Evolutionary conservation across 306 rosid species (phyloP).

Genomic region (Vigna reflexopilosa): DNA sequence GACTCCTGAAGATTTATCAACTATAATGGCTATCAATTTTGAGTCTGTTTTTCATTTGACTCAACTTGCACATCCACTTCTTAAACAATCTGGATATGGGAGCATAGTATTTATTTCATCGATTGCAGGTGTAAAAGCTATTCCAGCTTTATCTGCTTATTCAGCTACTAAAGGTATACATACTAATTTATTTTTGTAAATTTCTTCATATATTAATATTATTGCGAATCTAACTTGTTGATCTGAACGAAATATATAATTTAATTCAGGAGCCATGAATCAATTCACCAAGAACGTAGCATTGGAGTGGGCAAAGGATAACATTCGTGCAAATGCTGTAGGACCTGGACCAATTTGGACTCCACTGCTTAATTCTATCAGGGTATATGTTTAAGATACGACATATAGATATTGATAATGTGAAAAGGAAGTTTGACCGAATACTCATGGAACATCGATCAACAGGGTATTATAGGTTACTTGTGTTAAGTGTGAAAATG

Average conservation of each 20-base stretch:
- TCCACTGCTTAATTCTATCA: not conserved
- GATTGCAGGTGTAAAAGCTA: slow-evolving; percentile 25
- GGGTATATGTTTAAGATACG: not conserved
- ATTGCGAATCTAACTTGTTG: no score
- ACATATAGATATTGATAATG: no score
- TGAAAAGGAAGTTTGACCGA: no score
- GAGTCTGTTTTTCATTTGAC: slow-evolving; percentile 48
- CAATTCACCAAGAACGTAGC: not conserved
- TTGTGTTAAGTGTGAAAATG: no score
- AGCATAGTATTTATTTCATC: slow-evolving; percentile 54
- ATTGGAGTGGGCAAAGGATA: not conserved
- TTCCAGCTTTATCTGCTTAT: slow-evolving; percentile 31
- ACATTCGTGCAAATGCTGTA: not conserved
- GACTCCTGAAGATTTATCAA: slow-evolving; percentile 48
- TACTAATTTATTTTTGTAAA: no score
- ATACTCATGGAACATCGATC: no score
- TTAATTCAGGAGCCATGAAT: not conserved
- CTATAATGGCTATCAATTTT: slow-evolving; percentile 49
- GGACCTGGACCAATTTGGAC: not conserved
- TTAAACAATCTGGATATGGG: slow-evolving; percentile 53
- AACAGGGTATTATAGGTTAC: no score
- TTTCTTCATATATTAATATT: no score
- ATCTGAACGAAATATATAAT: no score
- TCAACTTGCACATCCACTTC: slow-evolving; percentile 62
- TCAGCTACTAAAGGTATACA: slow-evolving; percentile 45